Evolutionary conservation across 2,329 filamentous ascomycete species (phyloP).

Genomic region (Raffaelea arxii): DNA sequence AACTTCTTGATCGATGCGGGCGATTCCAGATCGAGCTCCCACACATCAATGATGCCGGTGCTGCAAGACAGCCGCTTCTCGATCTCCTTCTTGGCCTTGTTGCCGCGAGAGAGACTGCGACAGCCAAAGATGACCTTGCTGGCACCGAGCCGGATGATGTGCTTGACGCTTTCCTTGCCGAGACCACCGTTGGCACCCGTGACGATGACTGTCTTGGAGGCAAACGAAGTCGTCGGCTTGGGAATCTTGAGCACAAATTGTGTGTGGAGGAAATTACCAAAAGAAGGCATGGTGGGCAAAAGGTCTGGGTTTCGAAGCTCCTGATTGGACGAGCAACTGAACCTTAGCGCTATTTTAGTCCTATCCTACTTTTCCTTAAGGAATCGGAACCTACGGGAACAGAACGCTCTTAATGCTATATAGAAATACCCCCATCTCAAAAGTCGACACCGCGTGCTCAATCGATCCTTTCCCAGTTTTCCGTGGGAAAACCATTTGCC

Average conservation of each 20-base stretch:
- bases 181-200: conserved; percentile 14
- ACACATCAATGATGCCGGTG: conserved; percentile 19
- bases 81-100: background rate
- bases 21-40: conserved; percentile 29
- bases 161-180: conserved; percentile 13
- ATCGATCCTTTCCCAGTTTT: too few species aligned
- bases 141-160: conserved; percentile 16
- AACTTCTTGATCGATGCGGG: conserved; percentile 23
- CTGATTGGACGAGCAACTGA: too few species aligned
- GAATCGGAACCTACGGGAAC: background rate
- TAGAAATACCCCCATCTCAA: too few species aligned
- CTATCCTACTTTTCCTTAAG: too few species aligned
- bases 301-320: too few species aligned
- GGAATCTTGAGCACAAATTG: background rate
- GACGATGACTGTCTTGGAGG: conserved; percentile 5
- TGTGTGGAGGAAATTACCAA: background rate
- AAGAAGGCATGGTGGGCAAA: background rate
- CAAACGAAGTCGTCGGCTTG: background rate
- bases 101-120: conserved; percentile 18
- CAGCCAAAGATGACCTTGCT: conserved; percentile 29
- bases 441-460: too few species aligned
- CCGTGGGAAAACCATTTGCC: too few species aligned
- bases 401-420: background rate
- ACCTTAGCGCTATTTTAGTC: too few species aligned
- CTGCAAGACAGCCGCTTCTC: background rate